phyloP scores from a whole-genome alignment of 2,329 filamentous ascomycete species.

The Tetracladium maxilliforme region DNA sequence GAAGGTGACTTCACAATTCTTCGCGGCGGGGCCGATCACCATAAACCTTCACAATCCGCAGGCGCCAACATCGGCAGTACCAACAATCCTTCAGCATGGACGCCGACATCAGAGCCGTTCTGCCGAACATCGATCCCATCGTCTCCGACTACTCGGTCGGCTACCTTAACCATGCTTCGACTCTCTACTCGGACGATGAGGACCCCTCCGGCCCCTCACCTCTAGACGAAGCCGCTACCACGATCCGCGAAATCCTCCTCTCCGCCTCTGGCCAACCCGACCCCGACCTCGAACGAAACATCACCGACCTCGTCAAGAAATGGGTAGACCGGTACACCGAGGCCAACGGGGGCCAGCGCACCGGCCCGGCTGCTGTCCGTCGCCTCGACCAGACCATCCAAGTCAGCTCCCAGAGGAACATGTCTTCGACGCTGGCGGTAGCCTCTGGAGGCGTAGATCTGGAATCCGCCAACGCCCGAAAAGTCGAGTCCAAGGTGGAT shows the following conservation, averaged over 20 bases:
- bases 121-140: slow-evolving; percentile 78
- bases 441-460: slow-evolving; percentile 76
- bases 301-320: slow-evolving; percentile 74
- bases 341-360: slow-evolving; percentile 49
- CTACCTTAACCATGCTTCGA: slow-evolving; percentile 87
- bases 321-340: slow-evolving; percentile 74
- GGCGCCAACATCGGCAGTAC: slow-evolving; percentile 1
- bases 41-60: too few relatives aligned
- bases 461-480: slow-evolving; percentile 81
- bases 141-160: slow-evolving; percentile 88
- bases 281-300: slow-evolving; percentile 55
- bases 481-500: slow-evolving; percentile 95
- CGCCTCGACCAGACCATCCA: slow-evolving; percentile 90
- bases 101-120: slow-evolving; percentile 67
- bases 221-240: slow-evolving; percentile 67
- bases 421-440: slow-evolving; percentile 88
- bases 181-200: slow-evolving; percentile 60
- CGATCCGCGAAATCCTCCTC: slow-evolving; percentile 76
- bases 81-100: slow-evolving; percentile 47
- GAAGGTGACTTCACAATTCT: not conserved
- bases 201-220: slow-evolving; percentile 60
- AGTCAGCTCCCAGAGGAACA: slow-evolving; percentile 84
- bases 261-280: slow-evolving; percentile 84
- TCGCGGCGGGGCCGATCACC: not conserved
- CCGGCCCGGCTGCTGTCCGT: slow-evolving; percentile 62